These are phyloP conservation scores for Phytophthora meadii DNA, from an alignment of 352 stramenopile species.

Conservation along the genomic window DNA sequence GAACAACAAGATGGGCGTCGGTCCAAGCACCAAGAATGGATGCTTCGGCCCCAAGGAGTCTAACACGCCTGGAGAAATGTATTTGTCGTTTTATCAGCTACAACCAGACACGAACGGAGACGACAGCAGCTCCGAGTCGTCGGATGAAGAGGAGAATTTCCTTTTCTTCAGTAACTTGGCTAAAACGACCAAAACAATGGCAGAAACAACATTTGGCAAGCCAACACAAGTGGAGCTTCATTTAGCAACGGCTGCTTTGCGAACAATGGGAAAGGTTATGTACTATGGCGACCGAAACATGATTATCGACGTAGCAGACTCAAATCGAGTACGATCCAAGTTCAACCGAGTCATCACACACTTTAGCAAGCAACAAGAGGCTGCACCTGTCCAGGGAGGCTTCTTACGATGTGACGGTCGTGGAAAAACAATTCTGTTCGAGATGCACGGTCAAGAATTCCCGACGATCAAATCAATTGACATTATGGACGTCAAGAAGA, in stretches of 20 bases:
- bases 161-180: slow-evolving; percentile 71
- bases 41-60: slow-evolving; percentile 78
- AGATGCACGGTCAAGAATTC: slow-evolving; percentile 69
- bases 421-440: slow-evolving; percentile 75
- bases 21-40: slow-evolving; percentile 78
- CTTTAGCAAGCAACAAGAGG: slow-evolving; percentile 72
- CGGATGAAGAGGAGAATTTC: slow-evolving; percentile 69
- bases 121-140: slow-evolving; percentile 60
- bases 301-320: slow-evolving; percentile 83
- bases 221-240: slow-evolving; percentile 62
- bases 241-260: slow-evolving; percentile 54
- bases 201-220: slow-evolving; percentile 75
- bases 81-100: slow-evolving; percentile 79
- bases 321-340: slow-evolving; percentile 81
- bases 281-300: slow-evolving; percentile 84
- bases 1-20: slow-evolving; percentile 89
- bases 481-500: slow-evolving; percentile 36
- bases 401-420: slow-evolving; percentile 81
- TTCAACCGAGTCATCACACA: slow-evolving; percentile 88
- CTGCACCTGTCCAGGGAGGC: slow-evolving; percentile 59
- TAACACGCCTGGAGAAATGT: slow-evolving; percentile 82
- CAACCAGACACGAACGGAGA: slow-evolving; percentile 42
- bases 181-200: slow-evolving; percentile 66
- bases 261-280: slow-evolving; percentile 71
- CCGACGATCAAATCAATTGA: slow-evolving; percentile 63